Conservation (phyloP, 306 rosid species). For the Calophaca sinica region DNA sequence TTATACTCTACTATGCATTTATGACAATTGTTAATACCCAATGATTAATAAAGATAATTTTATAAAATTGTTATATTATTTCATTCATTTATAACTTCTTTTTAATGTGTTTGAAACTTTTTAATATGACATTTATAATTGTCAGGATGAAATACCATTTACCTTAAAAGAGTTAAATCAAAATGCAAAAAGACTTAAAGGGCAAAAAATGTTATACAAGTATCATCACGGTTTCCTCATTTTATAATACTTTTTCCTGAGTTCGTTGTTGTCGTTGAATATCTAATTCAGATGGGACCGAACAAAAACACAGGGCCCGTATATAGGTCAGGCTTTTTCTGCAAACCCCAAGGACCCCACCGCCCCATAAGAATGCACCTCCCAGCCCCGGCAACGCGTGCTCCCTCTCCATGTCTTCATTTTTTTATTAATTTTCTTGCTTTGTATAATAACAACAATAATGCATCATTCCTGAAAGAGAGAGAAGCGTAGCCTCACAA, state of each 20-base stretch:
- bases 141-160: too few relatives aligned
- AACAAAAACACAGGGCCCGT: slow-evolving; percentile 44
- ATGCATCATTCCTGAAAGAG: slow-evolving; percentile 26
- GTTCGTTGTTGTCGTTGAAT: slow-evolving; percentile 44
- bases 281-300: slow-evolving; percentile 58
- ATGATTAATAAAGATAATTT: too few relatives aligned
- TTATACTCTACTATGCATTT: too few relatives aligned
- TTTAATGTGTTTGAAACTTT: too few relatives aligned
- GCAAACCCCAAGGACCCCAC: slow-evolving; percentile 87
- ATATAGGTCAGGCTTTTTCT: slow-evolving; percentile 59
- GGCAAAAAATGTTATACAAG: neutral
- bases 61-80: too few relatives aligned
- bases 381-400: slow-evolving; percentile 93
- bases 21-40: too few relatives aligned
- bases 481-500: slow-evolving; percentile 20
- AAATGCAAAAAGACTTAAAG: too few relatives aligned
- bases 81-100: too few relatives aligned
- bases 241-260: neutral
- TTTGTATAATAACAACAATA: neutral
- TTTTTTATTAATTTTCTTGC: neutral
- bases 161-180: too few relatives aligned
- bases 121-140: too few relatives aligned
- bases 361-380: slow-evolving; percentile 80
- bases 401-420: slow-evolving; percentile 40
- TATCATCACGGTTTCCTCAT: neutral